Base-by-base conservation (phyloP, 1,284 basidiomycete species). In the Jaminaea rosea region DNA sequence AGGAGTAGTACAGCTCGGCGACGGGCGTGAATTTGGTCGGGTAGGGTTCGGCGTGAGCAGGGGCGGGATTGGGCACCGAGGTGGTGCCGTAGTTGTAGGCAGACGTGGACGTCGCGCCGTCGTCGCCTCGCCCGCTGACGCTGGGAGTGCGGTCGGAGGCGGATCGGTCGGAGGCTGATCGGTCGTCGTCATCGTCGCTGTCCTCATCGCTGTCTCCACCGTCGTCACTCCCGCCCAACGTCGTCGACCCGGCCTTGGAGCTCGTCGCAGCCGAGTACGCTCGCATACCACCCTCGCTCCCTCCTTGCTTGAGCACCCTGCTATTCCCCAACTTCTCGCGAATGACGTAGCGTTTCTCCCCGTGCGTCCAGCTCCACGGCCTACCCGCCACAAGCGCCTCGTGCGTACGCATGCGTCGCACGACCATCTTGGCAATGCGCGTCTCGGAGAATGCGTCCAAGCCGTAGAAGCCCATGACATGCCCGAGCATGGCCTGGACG, bases 1-100 rank as follows among this genome's bases (percentile, higher is more conserved):
- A 86, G 0, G 88, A 90, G 70, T 96, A 94, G n/a, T 89, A 77
- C 1, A 85, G 78, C 28, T 88, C 80, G 49, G 83, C 79, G 21
- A 86, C 75, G 0, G 91, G 87, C 56, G 59, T 64, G 15, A 61
- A 57, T 39, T 54, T 49, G 15, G 59, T 53, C 44, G 52, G 51
- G 24, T 32, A 44, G 29, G 23, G 31, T 19, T 17, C 13, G 5
- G 9, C 13, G 13, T 28, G 19, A 3, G 8, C 15, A 6, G 34
- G 23, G 10, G 3, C 41, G 32, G 15, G 29, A 24, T 15, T 51
- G 49, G 7, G 49, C 29, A 21, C 24, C 21, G 23, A 26, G 17
- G 5, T 2, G 27, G 28, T 44, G 24, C 6, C 39, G 17, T 11
- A 21, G 23, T 26, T 23, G 9, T 13, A 19, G 26, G 8, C 29